Evolutionary conservation across 106 monocot genomes (phyloP).

Genomic region (Agapanthus africanus): DNA sequence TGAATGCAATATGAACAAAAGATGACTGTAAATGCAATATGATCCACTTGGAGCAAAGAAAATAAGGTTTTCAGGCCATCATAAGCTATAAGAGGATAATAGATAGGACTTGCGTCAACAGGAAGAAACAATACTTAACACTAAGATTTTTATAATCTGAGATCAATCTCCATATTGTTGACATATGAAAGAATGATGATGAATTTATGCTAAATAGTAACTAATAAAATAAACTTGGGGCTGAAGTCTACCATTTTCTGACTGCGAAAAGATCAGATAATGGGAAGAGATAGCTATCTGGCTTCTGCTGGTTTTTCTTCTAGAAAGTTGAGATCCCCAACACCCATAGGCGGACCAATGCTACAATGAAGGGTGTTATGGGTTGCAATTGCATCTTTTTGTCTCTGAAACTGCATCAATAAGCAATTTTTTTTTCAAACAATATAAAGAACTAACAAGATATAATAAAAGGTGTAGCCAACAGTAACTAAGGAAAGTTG

Average conservation of each 20-base stretch:
- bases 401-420: constrained; percentile 33
- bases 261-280: neutral
- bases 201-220: neutral
- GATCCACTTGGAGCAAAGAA: no score
- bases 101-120: neutral
- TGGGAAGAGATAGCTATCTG: neutral
- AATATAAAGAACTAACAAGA: no score
- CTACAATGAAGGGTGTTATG: constrained; percentile 39
- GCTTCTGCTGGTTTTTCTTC: constrained; percentile 4
- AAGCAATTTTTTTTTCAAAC: no score
- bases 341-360: constrained; percentile 36
- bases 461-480: no score
- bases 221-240: constrained; percentile 9
- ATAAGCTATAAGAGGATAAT: neutral
- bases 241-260: neutral
- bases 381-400: constrained; percentile 37
- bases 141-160: neutral
- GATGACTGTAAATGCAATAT: no score
- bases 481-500: no score
- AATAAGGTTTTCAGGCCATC: neutral
- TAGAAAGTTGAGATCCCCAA: constrained; percentile 21
- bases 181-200: neutral
- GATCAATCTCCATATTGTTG: neutral
- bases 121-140: neutral
- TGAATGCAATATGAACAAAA: no score